Percentiles rank a stretch among this genome's conserved stretches.
phyloP scores from a whole-genome alignment of 2,329 filamentous ascomycete species.

The Bimuria novae-zelandiae region DNA sequence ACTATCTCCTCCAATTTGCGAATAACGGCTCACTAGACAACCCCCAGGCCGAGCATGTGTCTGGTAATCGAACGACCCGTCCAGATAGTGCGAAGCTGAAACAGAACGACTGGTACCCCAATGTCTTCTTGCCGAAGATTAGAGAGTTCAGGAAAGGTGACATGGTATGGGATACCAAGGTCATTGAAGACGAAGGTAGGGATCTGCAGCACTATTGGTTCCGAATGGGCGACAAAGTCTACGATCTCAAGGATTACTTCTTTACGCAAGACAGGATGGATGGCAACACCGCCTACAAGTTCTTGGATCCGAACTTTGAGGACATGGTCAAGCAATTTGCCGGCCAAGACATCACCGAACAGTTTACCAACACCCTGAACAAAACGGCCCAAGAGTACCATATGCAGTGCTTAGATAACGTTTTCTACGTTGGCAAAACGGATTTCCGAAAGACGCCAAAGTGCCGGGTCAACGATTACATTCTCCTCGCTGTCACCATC shows the following conservation, averaged over 20 bases:
- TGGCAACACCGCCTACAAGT: slow-evolving; percentile 64
- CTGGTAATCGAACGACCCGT: slow-evolving; percentile 65
- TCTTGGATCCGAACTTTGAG: slow-evolving; percentile 71
- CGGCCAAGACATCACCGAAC: slow-evolving; percentile 74
- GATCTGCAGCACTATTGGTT: slow-evolving; percentile 76
- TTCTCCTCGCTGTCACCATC: slow-evolving; percentile 85
- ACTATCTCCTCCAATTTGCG: slow-evolving; percentile 60
- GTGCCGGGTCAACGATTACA: slow-evolving; percentile 89
- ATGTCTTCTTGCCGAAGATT: slow-evolving; percentile 76
- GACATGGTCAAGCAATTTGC: slow-evolving; percentile 74
- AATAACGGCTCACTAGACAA: slow-evolving; percentile 67
- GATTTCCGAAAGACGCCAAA: slow-evolving; percentile 80
- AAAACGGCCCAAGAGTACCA: slow-evolving; percentile 65
- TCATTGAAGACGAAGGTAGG: slow-evolving; percentile 68
- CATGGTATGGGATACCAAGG: slow-evolving; percentile 69
- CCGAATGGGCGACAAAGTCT: slow-evolving; percentile 74
- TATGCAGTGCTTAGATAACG: slow-evolving; percentile 78
- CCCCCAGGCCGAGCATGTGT: slow-evolving; percentile 67
- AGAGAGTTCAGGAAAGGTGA: slow-evolving; percentile 86
- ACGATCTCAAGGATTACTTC: slow-evolving; percentile 92
- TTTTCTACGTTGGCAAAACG: slow-evolving; percentile 79
- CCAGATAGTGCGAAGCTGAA: slow-evolving; percentile 59
- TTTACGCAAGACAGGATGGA: slow-evolving; percentile 69
- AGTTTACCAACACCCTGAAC: slow-evolving; percentile 63
- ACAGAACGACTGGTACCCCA: slow-evolving; percentile 75